Evolutionary conservation across 106 monocot species (phyloP).

Genomic region (Acanthochlamys bracteata): DNA sequence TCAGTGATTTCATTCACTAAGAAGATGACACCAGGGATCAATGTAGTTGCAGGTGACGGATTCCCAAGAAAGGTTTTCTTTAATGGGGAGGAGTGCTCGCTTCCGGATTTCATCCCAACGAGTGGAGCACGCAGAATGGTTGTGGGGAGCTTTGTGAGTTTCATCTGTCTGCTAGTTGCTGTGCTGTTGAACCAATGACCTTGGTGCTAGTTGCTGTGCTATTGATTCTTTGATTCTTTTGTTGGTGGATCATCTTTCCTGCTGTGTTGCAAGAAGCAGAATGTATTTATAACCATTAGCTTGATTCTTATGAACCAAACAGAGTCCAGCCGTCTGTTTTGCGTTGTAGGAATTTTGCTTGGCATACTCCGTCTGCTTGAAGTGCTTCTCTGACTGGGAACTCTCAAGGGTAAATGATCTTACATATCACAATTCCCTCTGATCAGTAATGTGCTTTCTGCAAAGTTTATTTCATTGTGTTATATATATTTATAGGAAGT

Average conservation of each 20-base stretch:
- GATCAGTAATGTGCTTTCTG: background rate
- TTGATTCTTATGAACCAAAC: too few species aligned
- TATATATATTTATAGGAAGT: slow-evolving; percentile 2
- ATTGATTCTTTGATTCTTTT: slow-evolving; percentile 38
- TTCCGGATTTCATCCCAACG: slow-evolving; percentile 35
- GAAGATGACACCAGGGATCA: slow-evolving; percentile 44
- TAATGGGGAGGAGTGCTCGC: slow-evolving; percentile 68
- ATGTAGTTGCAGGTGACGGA: slow-evolving; percentile 51
- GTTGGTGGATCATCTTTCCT: background rate
- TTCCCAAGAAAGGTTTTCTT: slow-evolving; percentile 55
- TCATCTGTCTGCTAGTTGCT: slow-evolving; percentile 6
- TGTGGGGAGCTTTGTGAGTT: slow-evolving; percentile 4
- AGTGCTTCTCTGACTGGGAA: too few species aligned
- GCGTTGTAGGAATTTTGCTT: too few species aligned
- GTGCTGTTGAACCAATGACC: slow-evolving; percentile 20
- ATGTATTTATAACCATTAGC: too few species aligned
- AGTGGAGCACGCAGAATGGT: slow-evolving; percentile 14
- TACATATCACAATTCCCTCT: background rate
- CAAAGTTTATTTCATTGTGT: background rate
- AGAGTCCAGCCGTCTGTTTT: too few species aligned
- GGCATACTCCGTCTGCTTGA: too few species aligned
- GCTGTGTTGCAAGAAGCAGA: too few species aligned
- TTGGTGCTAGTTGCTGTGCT: slow-evolving; percentile 6
- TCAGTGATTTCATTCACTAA: slow-evolving; percentile 68
- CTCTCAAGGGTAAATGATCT: background rate